Evolutionary conservation across 2,329 filamentous ascomycete species (phyloP), one percentile per base, ranked within the genome.

Genomic region (Apiospora arundinis): DNA sequence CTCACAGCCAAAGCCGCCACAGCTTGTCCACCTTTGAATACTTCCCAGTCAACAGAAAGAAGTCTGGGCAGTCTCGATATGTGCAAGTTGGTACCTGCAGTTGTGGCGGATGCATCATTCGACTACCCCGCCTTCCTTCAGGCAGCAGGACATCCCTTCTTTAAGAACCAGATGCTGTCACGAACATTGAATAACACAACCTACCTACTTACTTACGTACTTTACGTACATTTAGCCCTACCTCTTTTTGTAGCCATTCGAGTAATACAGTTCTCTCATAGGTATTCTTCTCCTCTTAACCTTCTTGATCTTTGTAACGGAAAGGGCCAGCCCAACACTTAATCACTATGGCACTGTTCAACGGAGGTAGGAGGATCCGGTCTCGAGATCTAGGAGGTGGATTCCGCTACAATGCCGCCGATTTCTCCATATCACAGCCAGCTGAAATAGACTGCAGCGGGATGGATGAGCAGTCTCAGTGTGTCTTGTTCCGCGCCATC

Each of bases 381-480:
- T n/a, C 56, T 32, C 28, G 56, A 8, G 56, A 63, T 12, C 21
- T 63, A 18, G 56, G 32, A 3, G 56, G 56, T 18, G 56, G 56
- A 12, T 63, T 63, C 9, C 42, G 66, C 16, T 40, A 23, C 44
- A 48, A 45, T 7, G 66, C 44, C 44, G 66, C 48, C 9, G n/a
- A 14, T n/a, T 69, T 70, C 49, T 67, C 52, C 5, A 56, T 37
- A 32, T 72, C 70, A 40, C 21, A 49, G 14, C 70, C 70, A 9
- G 70, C 70, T 44, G 1, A 70, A 16, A 65, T 72, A 11, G 70
- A 72, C 63, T 28, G 63, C 11, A 37, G 7, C 6, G 68, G 37
- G 37, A 68, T 67, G 68, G n/a, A 48, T 5, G 46, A 70, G 23
- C 70, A 72, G 42, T 32, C 60, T 2, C 40, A 48, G 45, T 67